Evolutionary conservation across 805 yeast genomes (phyloP).

Genomic region (Priceomyces medius): DNA sequence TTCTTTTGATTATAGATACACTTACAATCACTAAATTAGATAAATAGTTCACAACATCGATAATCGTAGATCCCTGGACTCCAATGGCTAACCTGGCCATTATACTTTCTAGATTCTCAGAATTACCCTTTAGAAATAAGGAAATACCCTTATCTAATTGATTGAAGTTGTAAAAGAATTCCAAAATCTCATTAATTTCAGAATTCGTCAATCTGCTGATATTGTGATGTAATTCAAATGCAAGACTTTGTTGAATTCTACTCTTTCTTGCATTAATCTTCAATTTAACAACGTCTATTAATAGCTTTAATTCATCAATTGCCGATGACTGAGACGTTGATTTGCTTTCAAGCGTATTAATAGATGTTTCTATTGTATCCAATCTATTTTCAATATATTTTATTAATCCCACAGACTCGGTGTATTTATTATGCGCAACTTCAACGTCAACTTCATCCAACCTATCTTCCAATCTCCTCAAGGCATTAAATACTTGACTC

Average conservation of each 20-base stretch:
- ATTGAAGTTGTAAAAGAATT: slow-evolving; percentile 34
- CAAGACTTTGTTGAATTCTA: slow-evolving; percentile 35
- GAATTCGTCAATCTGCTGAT: slow-evolving; percentile 28
- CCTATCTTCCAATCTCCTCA: slow-evolving; percentile 56
- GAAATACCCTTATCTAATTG: slow-evolving; percentile 36
- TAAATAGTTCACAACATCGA: slow-evolving; percentile 42
- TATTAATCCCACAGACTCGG: slow-evolving; percentile 43
- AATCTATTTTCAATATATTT: slow-evolving; percentile 36
- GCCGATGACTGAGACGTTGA: slow-evolving; percentile 4
- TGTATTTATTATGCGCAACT: slow-evolving; percentile 59
- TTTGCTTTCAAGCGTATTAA: slow-evolving; percentile 10
- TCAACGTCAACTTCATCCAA: slow-evolving; percentile 70
- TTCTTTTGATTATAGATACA: slow-evolving; percentile 48
- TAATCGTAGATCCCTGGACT: slow-evolving; percentile 43
- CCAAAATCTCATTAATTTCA: slow-evolving; percentile 34
- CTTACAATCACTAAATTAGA: slow-evolving; percentile 39
- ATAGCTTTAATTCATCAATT: slow-evolving; percentile 23
- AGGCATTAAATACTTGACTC: slow-evolving; percentile 41
- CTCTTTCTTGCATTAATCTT: slow-evolving; percentile 38
- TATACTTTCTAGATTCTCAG: slow-evolving; percentile 28
- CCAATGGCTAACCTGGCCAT: slow-evolving; percentile 35
- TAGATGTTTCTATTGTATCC: slow-evolving; percentile 25
- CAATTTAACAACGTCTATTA: slow-evolving; percentile 42
- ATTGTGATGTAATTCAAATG: slow-evolving; percentile 38
- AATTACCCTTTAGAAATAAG: slow-evolving; percentile 34